Evolutionary conservation across 345 rosid genomes (phyloP).

Genomic region (Salix koriyanagi): DNA sequence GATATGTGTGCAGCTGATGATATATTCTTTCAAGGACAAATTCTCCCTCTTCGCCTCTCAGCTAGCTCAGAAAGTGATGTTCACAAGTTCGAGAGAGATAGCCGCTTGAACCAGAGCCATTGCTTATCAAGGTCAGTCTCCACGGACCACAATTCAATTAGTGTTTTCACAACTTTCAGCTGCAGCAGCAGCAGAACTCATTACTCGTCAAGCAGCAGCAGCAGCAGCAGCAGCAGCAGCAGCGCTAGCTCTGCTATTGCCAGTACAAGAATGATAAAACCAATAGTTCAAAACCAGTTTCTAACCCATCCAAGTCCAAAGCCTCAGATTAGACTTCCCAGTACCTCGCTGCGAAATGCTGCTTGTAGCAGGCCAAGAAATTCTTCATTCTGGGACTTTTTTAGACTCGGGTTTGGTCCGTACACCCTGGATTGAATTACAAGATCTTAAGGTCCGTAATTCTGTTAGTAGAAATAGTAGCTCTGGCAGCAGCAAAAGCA

Average conservation of each 20-base stretch:
- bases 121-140: conserved; percentile 52
- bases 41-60: conserved; percentile 62
- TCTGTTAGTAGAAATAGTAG: conserved; percentile 26
- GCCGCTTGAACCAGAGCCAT: conserved; percentile 17
- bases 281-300: conserved; percentile 44
- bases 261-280: conserved; percentile 22
- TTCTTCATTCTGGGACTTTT: conserved; percentile 65
- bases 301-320: conserved; percentile 63
- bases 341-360: conserved; percentile 21
- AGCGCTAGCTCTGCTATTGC: neutral
- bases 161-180: conserved; percentile 31
- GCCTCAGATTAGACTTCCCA: conserved; percentile 56
- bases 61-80: conserved; percentile 44
- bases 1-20: conserved; percentile 78
- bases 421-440: conserved; percentile 68
- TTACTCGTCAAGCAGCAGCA: conserved; percentile 24
- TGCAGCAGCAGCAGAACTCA: conserved; percentile 42
- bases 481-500: conserved; percentile 54
- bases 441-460: conserved; percentile 41
- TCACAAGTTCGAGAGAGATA: conserved; percentile 1
- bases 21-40: conserved; percentile 64
- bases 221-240: conserved; percentile 18
- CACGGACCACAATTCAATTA: conserved; percentile 33
- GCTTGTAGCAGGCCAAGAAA: conserved; percentile 31
- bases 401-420: conserved; percentile 66